Evolutionary conservation across 108 stramenopile species (phyloP), one percentile per base, ranked within the genome.

Genomic region (Aurantiochytrium sp.): DNA sequence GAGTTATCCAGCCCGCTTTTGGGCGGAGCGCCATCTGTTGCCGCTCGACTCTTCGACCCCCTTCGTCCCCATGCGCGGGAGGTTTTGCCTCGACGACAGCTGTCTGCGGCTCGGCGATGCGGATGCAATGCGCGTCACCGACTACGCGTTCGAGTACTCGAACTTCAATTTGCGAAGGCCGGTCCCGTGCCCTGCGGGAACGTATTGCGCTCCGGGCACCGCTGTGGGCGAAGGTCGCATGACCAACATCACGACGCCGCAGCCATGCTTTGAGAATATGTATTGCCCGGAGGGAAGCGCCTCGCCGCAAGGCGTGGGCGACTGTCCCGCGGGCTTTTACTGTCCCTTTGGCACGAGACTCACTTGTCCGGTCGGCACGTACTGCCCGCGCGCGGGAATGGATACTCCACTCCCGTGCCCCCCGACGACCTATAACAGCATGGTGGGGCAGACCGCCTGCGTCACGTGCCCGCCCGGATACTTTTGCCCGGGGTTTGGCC

Each of bases 111-210:
- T 94, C 22, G 92, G 90, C 22, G 95, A 96, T 86, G 87, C 68
- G 24, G 87, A 94, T 32, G 89, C 93, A 86, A 69, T 95, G 85
- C 73, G 88, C 54, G 94, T 92, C 8, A 65, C 90, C 27, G 93
- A 93, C 55, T 88, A 86, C 6, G 92, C 88, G 2, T 96, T 95
- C 81, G 94, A 94, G 87, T 96, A 96, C 91, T 86, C 87, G 22
- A 59, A 36, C 19, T 87, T 87, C 1, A 87, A 85, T 37, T 37
- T 88, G 52, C 73, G 90, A 30, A 41, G 91, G 55, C 90, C 55
- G 86, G 87, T 86, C 6, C 91, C 92, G 39, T 93, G 92, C 41
- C 93, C 93, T 4, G 89, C 90, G 4, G 93, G 93, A 17, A 90
- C 69, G 42, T 94, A 91, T 85, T 94, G 93, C 53, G 90, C 91